These are phyloP conservation scores for Lactarius quietus DNA, from an alignment of 768 basidiomycete species.

Conservation along the genomic window DNA sequence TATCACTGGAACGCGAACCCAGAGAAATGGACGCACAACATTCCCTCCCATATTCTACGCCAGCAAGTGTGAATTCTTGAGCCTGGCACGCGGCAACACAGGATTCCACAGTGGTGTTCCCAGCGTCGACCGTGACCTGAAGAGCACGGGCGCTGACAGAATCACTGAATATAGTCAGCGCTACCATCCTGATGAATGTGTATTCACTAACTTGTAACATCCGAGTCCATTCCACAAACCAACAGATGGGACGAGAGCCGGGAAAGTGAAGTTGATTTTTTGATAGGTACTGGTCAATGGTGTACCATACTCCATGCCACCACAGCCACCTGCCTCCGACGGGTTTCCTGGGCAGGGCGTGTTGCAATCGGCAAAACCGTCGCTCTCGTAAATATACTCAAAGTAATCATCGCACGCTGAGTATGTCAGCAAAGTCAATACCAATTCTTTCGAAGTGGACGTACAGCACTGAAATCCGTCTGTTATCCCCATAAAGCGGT, in stretches of 20 bases:
- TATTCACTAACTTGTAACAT: slow-evolving; percentile 58
- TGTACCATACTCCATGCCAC: slow-evolving; percentile 30
- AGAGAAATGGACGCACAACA: neutral
- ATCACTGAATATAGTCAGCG: slow-evolving; percentile 31
- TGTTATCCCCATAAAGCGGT: slow-evolving; percentile 65
- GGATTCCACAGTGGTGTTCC: slow-evolving; percentile 57
- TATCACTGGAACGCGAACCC: neutral
- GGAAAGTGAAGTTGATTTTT: slow-evolving; percentile 51
- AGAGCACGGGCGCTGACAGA: slow-evolving; percentile 35
- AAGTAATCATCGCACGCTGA: slow-evolving; percentile 6
- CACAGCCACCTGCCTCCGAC: slow-evolving; percentile 55
- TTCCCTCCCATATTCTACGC: slow-evolving; percentile 38
- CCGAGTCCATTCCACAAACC: slow-evolving; percentile 67
- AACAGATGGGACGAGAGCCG: slow-evolving; percentile 48
- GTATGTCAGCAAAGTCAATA: too few relatives aligned
- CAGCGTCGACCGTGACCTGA: slow-evolving; percentile 32
- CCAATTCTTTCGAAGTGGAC: neutral
- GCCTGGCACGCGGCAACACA: slow-evolving; percentile 65
- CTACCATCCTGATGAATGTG: neutral
- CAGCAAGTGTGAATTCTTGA: slow-evolving; percentile 66
- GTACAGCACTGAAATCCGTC: slow-evolving; percentile 59
- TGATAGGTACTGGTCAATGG: slow-evolving; percentile 53
- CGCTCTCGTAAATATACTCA: slow-evolving; percentile 47
- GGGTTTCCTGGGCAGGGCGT: slow-evolving; percentile 57
- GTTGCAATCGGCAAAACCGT: slow-evolving; percentile 46